Base-by-base conservation (phyloP, 441 rosid species). In the Mallotus repandus region DNA sequence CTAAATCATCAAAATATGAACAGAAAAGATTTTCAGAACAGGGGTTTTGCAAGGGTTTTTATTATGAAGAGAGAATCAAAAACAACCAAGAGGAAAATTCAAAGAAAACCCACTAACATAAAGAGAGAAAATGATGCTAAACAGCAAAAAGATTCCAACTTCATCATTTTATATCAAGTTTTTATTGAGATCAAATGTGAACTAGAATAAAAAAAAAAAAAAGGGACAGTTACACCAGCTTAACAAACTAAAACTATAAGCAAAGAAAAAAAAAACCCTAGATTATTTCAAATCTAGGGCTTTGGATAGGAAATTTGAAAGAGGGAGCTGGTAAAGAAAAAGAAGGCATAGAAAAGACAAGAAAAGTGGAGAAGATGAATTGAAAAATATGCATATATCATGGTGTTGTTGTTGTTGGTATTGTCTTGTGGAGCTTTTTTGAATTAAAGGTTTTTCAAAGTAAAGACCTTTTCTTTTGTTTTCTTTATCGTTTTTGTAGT, bases 221-320 rank as follows among this genome's bases (percentile, higher is more conserved):
- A 72, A 62, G 49, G 49, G 41, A 32, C 50, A 74, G 48, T 29
- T 38, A 73, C 58, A 73, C 12, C 50, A 35, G 19, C 64, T 66
- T 63, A 55, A 71, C 29, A 80, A 74, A 56, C 67, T 54, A 50
- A 52, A 29, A 38, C 6, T 38, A 38, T 38, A 38, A 53, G 53
- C 25, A 38, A 71, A 35, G 65, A 49, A 50, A 18, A 4, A 29
- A 72, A 82, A 81, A 80, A 83, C 85, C 87, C 86, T 84, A 87
- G 91, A 89, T 83, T 80, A 74, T 50, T 22, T 16, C n/a, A 9
- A 85, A 88, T 86, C 91, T 81, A 85, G 91, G 89, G 86, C 78
- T 85, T 77, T 81, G 87, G 86, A 78, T 80, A 74, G 70, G 84
- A 58, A 71, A 81, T 81, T 79, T 77, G 86, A 84, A 83, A 79